Conservation (phyloP, 139 green algal genomes). For the Coccomyxa sp. region DNA sequence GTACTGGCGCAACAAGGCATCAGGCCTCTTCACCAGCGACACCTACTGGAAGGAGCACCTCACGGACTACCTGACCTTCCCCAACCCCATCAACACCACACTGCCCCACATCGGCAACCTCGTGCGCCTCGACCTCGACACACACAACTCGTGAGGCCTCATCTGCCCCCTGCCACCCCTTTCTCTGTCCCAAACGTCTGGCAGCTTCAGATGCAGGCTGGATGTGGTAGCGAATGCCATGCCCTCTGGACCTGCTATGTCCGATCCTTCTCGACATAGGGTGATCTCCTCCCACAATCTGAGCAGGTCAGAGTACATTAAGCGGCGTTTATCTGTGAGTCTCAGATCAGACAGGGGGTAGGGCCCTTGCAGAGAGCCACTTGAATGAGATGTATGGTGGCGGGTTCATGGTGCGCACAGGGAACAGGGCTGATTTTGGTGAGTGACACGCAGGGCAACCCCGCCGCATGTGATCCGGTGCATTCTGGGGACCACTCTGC, state of each 20-base stretch:
- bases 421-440: background rate
- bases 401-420: too few relatives aligned
- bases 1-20: conserved; percentile 6
- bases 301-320: too few relatives aligned
- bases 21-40: background rate
- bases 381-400: too few relatives aligned
- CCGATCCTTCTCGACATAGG: too few relatives aligned
- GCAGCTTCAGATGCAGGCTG: background rate
- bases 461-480: conserved; percentile 11
- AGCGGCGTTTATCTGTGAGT: too few relatives aligned
- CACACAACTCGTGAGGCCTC: background rate
- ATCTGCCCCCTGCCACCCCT: background rate
- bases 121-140: conserved; percentile 6
- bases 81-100: conserved; percentile 19
- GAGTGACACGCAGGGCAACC: background rate
- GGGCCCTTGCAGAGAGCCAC: too few relatives aligned
- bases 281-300: too few relatives aligned
- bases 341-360: too few relatives aligned
- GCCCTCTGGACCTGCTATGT: too few relatives aligned
- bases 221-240: too few relatives aligned
- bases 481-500: conserved; percentile 5
- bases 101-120: conserved; percentile 15
- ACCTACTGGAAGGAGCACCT: background rate
- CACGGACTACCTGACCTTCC: conserved; percentile 14
- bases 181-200: background rate